Conservation (phyloP, 164 flowering plant species). For the Vitis riparia region DNA sequence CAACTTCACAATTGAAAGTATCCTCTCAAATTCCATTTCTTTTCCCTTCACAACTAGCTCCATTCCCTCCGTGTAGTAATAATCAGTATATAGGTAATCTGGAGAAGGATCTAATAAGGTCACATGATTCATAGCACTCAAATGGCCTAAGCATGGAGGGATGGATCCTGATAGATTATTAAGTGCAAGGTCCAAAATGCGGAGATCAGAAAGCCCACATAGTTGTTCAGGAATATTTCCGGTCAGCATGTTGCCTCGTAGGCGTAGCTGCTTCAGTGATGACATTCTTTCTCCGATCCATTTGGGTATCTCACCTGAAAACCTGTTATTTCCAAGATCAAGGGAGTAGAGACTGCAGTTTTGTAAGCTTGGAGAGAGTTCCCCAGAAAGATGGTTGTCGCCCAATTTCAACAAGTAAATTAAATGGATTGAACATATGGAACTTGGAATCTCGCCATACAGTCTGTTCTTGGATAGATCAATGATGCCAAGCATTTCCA, state of each 20-base stretch:
- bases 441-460: constrained; percentile 34
- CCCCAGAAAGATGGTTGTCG: constrained; percentile 26
- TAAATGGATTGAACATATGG: constrained; percentile 7
- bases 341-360: constrained; percentile 17
- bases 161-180: constrained; percentile 27
- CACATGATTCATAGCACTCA: neutral
- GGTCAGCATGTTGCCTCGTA: constrained; percentile 10
- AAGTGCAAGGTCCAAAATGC: constrained; percentile 19
- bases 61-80: too few species aligned
- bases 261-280: constrained; percentile 4
- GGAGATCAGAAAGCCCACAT: constrained; percentile 18
- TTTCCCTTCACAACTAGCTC: constrained; percentile 13
- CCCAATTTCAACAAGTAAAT: constrained; percentile 12
- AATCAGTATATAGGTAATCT: too few species aligned
- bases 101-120: neutral
- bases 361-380: constrained; percentile 21
- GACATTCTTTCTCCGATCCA: constrained; percentile 15
- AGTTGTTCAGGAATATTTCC: constrained; percentile 25
- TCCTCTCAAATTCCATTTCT: neutral
- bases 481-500: neutral
- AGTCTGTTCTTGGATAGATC: constrained; percentile 26
- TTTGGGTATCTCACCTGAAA: constrained; percentile 24
- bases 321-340: constrained; percentile 28
- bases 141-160: constrained; percentile 19
- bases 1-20: neutral